A percentile compares a stretch with the other conserved stretches of the same genome.
These are phyloP conservation scores for Neoscytalidium dimidiatum DNA, from an alignment of 2,329 filamentous ascomycete genomes.

Conservation along the genomic window DNA sequence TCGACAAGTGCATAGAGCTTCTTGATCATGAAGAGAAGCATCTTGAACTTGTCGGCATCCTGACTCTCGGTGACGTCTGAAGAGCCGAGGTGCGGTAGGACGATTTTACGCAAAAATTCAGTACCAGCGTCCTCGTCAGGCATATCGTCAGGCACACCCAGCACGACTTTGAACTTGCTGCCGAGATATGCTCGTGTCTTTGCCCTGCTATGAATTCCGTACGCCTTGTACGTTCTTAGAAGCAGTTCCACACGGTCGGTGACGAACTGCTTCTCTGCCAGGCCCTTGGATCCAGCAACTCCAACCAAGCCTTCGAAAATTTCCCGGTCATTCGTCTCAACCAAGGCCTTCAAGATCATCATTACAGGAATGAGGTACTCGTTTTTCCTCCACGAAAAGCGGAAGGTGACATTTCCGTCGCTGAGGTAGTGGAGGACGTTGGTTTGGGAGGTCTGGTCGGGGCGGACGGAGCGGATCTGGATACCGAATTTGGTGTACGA, in stretches of 20 bases:
- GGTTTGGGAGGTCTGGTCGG: conserved; percentile 97
- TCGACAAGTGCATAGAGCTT: conserved; percentile 93
- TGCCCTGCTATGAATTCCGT: conserved; percentile 77
- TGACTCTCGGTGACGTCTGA: conserved; percentile 80
- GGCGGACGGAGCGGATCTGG: conserved; percentile 85
- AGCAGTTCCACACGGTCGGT: conserved; percentile 92
- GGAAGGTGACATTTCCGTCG: conserved; percentile 94
- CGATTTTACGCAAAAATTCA: conserved; percentile 86
- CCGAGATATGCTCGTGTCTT: conserved; percentile 87
- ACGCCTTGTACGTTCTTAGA: conserved; percentile 89
- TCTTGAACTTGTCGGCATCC: conserved; percentile 88
- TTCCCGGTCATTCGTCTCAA: conserved; percentile 94
- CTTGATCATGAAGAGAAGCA: conserved; percentile 92
- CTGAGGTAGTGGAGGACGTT: conserved; percentile 95
- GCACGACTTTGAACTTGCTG: conserved; percentile 84
- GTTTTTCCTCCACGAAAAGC: conserved; percentile 97
- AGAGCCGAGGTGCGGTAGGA: conserved; percentile 88
- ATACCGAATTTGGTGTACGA: conserved; percentile 90
- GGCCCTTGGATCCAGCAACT: conserved; percentile 70
- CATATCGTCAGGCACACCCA: conserved; percentile 81
- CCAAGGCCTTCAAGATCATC: conserved; percentile 94
- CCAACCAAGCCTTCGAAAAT: conserved; percentile 95
- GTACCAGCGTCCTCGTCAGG: conserved; percentile 86
- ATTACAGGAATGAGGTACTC: conserved; percentile 94
- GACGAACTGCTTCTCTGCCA: conserved; percentile 83